Evolutionary conservation across 371 early-diverging fungal species (phyloP).

Genomic region (Circinella minor): DNA sequence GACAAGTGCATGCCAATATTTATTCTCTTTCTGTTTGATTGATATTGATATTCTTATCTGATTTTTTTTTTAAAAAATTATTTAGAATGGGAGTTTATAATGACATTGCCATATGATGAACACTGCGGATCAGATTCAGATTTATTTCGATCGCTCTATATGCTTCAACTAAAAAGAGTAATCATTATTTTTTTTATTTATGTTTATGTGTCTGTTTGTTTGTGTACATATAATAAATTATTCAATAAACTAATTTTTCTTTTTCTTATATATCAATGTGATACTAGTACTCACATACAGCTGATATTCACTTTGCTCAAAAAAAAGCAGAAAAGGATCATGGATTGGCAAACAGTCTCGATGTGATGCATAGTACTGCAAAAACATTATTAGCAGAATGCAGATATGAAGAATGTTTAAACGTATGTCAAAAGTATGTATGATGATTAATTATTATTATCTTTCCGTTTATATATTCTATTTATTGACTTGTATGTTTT

Average conservation of each 20-base stretch:
- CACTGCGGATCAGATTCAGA: conserved; percentile 62
- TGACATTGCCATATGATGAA: conserved; percentile 55
- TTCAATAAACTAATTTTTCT: background rate
- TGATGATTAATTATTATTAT: background rate
- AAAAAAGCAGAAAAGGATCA: conserved; percentile 46
- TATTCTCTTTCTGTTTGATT: no score
- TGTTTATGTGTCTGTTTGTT: no score
- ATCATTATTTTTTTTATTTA: background rate
- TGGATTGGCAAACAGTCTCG: conserved; percentile 53
- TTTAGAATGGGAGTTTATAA: conserved; percentile 65
- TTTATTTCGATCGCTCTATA: conserved; percentile 65
- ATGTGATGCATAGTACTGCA: conserved; percentile 66
- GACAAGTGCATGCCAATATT: no score
- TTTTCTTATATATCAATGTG: background rate
- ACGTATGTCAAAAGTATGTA: conserved; percentile 60
- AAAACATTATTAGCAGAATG: conserved; percentile 58
- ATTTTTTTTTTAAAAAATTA: background rate
- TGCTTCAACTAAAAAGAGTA: conserved; percentile 64
- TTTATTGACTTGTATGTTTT: background rate
- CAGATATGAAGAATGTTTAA: conserved; percentile 59
- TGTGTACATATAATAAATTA: no score
- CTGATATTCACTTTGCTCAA: conserved; percentile 49
- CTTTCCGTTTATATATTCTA: background rate
- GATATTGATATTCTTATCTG: background rate
- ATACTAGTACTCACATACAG: conserved; percentile 40